Conservation (phyloP, 176 grass and related monocot genomes). For the Rhynchospora breviuscula region DNA sequence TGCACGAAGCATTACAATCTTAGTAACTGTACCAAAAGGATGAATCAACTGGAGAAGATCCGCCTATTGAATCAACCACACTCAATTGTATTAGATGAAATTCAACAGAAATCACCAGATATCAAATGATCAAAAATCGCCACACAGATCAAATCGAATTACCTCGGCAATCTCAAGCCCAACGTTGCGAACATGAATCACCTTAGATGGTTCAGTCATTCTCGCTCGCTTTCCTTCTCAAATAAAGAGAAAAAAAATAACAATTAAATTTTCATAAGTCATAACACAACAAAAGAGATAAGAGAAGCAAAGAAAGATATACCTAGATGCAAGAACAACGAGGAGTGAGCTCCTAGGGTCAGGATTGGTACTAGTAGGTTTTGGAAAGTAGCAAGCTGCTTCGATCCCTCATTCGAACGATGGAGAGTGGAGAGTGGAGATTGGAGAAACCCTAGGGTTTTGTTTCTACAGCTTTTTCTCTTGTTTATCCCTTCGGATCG, state of each 20-base stretch:
- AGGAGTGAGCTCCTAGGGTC: neutral
- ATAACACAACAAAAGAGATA: neutral
- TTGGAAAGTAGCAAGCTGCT: neutral
- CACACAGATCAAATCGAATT: neutral
- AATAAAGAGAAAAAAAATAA: neutral
- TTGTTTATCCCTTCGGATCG: neutral
- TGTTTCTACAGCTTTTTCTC: neutral
- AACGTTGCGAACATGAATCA: slow-evolving; percentile 55
- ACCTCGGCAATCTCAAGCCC: slow-evolving; percentile 50
- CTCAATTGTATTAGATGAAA: neutral
- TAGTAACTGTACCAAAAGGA: slow-evolving; percentile 37
- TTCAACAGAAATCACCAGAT: neutral
- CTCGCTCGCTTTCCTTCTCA: slow-evolving; percentile 17
- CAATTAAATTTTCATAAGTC: neutral
- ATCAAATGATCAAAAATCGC: neutral
- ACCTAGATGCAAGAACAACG: neutral
- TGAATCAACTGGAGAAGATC: slow-evolving; percentile 51
- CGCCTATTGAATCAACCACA: slow-evolving; percentile 18
- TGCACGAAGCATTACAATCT: slow-evolving; percentile 44
- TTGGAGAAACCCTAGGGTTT: slow-evolving; percentile 26
- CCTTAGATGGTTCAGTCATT: slow-evolving; percentile 49
- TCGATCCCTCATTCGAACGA: slow-evolving; percentile 1
- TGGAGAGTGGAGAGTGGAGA: neutral
- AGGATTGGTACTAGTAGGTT: neutral
- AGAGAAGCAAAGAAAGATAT: neutral